A percentile compares a stretch with the other conserved stretches of the same genome.
Conservation (phyloP, 192 early-diverging fungal species). For the Coemansia reversa region DNA sequence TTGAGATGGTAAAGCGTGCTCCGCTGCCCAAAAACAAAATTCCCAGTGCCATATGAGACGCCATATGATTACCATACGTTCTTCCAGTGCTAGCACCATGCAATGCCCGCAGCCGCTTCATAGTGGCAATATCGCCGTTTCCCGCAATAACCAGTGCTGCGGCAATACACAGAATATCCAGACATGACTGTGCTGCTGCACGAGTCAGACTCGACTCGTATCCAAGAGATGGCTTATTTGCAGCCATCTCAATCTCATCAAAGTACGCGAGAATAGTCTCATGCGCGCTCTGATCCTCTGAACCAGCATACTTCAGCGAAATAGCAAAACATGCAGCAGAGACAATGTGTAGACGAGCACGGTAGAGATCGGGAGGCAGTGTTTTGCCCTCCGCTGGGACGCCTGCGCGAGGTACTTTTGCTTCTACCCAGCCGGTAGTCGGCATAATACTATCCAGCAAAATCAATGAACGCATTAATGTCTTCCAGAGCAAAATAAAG, state of each 20-base stretch:
- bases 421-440: conserved; percentile 63
- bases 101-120: conserved; percentile 59
- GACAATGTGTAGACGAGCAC: conserved; percentile 28
- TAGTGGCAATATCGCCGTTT: conserved; percentile 66
- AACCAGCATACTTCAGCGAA: conserved; percentile 37
- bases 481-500: conserved; percentile 68
- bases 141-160: conserved; percentile 79
- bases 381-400: background rate
- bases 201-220: conserved; percentile 59
- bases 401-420: conserved; percentile 16
- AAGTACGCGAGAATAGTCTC: conserved; percentile 25
- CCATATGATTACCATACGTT: conserved; percentile 53
- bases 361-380: conserved; percentile 24
- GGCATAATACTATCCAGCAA: conserved; percentile 72
- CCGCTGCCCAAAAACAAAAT: conserved; percentile 47
- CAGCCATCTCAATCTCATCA: conserved; percentile 27
- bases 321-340: conserved; percentile 44
- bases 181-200: conserved; percentile 60
- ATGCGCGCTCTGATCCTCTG: conserved; percentile 28
- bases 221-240: conserved; percentile 15
- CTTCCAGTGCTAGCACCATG: conserved; percentile 37
- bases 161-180: conserved; percentile 65
- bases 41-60: conserved; percentile 47
- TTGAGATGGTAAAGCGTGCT: conserved; percentile 41
- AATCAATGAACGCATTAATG: conserved; percentile 70